These are phyloP conservation scores for Nevesoporus exiguus DNA, from an alignment of 768 basidiomycete genomes.

Conservation along the genomic window DNA sequence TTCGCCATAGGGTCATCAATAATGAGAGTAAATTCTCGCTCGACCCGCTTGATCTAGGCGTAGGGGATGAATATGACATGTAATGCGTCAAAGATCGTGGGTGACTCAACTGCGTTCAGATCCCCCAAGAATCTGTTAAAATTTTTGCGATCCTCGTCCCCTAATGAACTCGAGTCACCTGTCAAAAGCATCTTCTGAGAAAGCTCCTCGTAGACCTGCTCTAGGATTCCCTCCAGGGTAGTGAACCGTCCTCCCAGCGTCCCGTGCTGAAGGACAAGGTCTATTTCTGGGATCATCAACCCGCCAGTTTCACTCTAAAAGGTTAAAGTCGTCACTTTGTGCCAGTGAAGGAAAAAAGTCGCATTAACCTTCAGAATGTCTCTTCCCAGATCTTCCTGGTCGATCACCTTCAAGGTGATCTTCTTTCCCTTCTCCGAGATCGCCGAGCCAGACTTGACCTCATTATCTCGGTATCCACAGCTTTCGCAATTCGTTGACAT, in stretches of 20 bases:
- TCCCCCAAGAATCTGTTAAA: slow-evolving; percentile 76
- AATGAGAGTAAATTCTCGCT: slow-evolving; percentile 84
- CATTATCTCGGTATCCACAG: slow-evolving; percentile 97
- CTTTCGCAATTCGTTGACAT: slow-evolving; percentile 97
- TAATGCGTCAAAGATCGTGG: neutral
- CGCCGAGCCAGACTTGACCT: slow-evolving; percentile 92
- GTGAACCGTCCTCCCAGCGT: slow-evolving; percentile 98
- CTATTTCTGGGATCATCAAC: slow-evolving; percentile 89
- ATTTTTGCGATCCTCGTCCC: slow-evolving; percentile 44
- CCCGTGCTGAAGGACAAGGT: slow-evolving; percentile 85
- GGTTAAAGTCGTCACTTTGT: neutral
- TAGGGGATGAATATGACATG: neutral
- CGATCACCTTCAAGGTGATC: slow-evolving; percentile 87
- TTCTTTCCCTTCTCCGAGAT: slow-evolving; percentile 85
- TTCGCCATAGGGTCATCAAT: slow-evolving; percentile 95
- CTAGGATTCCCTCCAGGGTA: slow-evolving; percentile 90
- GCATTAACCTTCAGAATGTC: slow-evolving; percentile 85
- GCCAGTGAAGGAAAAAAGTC: neutral
- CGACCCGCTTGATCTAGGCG: slow-evolving; percentile 68
- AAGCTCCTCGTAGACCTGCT: slow-evolving; percentile 94
- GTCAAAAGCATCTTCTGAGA: slow-evolving; percentile 79
- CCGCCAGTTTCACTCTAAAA: slow-evolving; percentile 89
- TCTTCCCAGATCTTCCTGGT: slow-evolving; percentile 86
- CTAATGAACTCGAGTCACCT: slow-evolving; percentile 55
- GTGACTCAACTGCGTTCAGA: slow-evolving; percentile 61